Evolutionary conservation across 208 protist genomes (phyloP), one percentile per base, ranked within the genome.

Genomic region (Trypanosoma mega): DNA sequence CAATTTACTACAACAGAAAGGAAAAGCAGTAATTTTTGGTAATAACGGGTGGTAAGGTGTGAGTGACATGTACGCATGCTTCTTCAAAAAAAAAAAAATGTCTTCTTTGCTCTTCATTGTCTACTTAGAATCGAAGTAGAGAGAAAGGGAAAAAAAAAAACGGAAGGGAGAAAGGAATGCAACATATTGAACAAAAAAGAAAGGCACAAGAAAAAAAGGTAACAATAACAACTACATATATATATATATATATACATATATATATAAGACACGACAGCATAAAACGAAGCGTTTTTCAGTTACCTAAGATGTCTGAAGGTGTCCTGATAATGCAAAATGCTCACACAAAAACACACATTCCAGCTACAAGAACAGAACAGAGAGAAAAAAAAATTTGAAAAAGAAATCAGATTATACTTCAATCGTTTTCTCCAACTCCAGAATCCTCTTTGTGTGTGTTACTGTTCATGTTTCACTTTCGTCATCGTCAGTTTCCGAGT

Each of bases 141-240:
- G 21, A 39, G 6, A 16, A 4, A 33, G 18, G 54, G 36, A 43
- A 52, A 57, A 24, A 69, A 29, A 47, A 31, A 43, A 69, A 62
- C 49, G 72, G 37, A 46, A 53, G 52, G 23, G 21, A 5, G 31
- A 65, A 65, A 48, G 48, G 59, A 72, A 68, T 61, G n/a, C 21
- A 23, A 41, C 30, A 66, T 16, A 31, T 16, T 27, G 3, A n/a
- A 64, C 29, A 60, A 34, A 63, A 18, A 48, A 47, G 45, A 26
- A 36, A 6, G 33, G 52, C 23, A 27, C 1, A 20, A 0, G 21
- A 33, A 47, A 55, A 29, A 59, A 45, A 41, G 37, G 26, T 33
- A 41, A 31, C 23, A 37, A 55, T 8, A 57, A 53, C 50, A 65
- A 8, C 2, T 23, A 48, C 44, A 30, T 53, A 36, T 16, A 53